These are phyloP conservation scores for Mortierella sp. DNA, from an alignment of 371 early-diverging fungal species.

Conservation along the genomic window DNA sequence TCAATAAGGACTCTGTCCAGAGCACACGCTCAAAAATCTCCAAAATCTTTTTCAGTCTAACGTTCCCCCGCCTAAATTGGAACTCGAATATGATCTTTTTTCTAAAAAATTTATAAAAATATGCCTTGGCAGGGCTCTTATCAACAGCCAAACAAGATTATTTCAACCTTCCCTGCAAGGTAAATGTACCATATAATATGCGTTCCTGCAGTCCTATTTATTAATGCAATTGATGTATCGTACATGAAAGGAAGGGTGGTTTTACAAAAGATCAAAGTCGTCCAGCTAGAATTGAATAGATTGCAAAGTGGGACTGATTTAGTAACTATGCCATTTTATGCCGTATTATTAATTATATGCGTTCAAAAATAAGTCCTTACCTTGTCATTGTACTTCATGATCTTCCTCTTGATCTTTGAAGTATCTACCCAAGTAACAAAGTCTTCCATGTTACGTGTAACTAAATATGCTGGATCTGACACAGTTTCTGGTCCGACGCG, in stretches of 20 bases:
- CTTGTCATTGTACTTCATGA: constrained; percentile 97
- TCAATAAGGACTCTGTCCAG: too few species aligned
- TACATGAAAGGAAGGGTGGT: background rate
- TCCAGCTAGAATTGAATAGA: constrained; percentile 62
- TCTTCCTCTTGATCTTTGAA: constrained; percentile 98
- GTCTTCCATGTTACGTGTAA: constrained; percentile 96
- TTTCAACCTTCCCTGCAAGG: background rate
- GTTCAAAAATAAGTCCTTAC: constrained; percentile 56
- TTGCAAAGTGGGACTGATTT: constrained; percentile 1
- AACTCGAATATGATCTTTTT: too few species aligned
- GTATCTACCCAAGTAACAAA: constrained; percentile 99
- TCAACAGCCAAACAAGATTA: too few species aligned
- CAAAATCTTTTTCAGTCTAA: too few species aligned
- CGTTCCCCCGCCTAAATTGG: too few species aligned
- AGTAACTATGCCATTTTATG: background rate
- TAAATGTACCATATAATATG: background rate
- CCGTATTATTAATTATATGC: background rate
- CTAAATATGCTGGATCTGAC: constrained; percentile 94
- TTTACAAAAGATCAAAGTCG: constrained; percentile 76
- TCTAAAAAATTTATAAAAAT: too few species aligned
- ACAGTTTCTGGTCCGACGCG: constrained; percentile 95
- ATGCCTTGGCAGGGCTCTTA: too few species aligned
- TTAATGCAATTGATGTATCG: constrained; percentile 1
- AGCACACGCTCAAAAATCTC: too few species aligned
- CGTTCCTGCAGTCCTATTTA: too few species aligned